phyloP scores from a whole-genome alignment of 129 eudicot genomes.

The Arctium lappa region DNA sequence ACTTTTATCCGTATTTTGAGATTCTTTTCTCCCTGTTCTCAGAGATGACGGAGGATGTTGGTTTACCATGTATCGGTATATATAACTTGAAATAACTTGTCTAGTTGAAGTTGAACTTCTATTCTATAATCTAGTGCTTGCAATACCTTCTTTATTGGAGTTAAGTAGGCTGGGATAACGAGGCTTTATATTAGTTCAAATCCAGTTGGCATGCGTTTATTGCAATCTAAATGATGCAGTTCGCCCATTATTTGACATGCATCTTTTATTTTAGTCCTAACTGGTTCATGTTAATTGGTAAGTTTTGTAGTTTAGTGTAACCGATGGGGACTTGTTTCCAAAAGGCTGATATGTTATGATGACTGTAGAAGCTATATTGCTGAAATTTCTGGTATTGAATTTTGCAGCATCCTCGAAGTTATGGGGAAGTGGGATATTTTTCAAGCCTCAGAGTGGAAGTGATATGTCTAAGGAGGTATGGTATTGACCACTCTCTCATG shows the following conservation, averaged over 20 bases:
- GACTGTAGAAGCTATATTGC: slow-evolving; percentile 5
- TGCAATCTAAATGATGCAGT: neutral
- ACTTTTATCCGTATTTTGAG: neutral
- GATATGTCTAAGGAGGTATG: slow-evolving; percentile 60
- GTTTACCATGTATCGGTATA: neutral
- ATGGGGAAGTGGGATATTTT: slow-evolving; percentile 74
- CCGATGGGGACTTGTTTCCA: slow-evolving; percentile 3
- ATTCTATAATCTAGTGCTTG: neutral
- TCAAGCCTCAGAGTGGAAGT: slow-evolving; percentile 50
- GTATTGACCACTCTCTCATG: neutral
- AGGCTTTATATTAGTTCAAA: neutral
- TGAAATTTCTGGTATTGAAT: neutral
- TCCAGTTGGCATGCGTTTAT: neutral
- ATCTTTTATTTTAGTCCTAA: neutral
- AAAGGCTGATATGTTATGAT: neutral
- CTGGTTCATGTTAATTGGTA: neutral
- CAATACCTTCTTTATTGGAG: neutral
- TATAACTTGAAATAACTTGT: neutral
- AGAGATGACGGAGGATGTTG: neutral
- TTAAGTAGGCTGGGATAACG: neutral
- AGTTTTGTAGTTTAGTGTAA: neutral
- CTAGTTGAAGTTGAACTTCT: neutral
- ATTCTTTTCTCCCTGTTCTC: neutral
- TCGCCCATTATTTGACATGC: neutral
- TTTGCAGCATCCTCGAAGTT: slow-evolving; percentile 71